Conservation (phyloP, 139 green algal genomes). For the Closterium sp. region DNA sequence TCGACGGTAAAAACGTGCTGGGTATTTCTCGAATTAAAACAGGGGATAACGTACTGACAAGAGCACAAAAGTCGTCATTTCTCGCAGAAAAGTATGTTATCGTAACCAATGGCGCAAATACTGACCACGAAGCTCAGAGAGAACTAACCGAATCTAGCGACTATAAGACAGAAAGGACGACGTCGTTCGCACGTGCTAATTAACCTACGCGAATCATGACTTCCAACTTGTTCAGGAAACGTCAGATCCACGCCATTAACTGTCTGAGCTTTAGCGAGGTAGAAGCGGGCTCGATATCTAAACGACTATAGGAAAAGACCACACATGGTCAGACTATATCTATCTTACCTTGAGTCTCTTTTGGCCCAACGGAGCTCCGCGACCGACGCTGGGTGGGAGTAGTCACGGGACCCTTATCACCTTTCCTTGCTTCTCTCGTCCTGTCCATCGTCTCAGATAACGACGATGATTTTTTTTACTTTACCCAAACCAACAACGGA, state of each 20-base stretch:
- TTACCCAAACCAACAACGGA: too few species aligned
- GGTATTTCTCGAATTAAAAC: too few species aligned
- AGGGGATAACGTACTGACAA: too few species aligned
- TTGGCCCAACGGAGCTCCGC: background rate
- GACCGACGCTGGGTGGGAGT: background rate
- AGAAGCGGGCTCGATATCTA: background rate
- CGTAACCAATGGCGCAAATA: too few species aligned
- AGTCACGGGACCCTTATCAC: background rate
- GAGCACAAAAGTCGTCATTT: too few species aligned
- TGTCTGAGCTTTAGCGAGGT: background rate
- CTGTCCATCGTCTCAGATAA: background rate
- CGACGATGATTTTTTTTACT: background rate
- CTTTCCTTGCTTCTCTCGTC: background rate
- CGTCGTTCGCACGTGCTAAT: background rate
- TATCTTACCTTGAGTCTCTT: background rate
- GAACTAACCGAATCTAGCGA: background rate
- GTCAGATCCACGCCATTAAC: background rate
- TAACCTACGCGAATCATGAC: background rate
- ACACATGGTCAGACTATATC: background rate
- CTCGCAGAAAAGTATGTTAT: too few species aligned
- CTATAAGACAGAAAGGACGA: background rate
- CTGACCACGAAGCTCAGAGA: too few species aligned
- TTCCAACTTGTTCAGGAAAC: background rate
- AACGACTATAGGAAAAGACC: background rate
- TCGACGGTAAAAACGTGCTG: too few species aligned